Conservation (phyloP, 2,329 filamentous ascomycete genomes). For the Fusarium duplospermum region DNA sequence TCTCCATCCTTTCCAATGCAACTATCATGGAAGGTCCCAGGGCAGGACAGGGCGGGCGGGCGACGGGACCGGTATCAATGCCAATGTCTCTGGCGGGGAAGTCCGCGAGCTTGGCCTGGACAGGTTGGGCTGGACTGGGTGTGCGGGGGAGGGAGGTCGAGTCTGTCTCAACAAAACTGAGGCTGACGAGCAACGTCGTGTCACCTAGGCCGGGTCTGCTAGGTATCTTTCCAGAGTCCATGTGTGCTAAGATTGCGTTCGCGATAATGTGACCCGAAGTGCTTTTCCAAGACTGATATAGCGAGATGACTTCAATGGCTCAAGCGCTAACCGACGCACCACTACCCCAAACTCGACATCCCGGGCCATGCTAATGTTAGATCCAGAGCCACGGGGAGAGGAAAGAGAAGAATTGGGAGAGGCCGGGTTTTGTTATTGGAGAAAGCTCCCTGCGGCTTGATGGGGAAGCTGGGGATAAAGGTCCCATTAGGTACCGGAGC, state of each 20-base stretch:
- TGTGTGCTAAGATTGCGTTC: background rate
- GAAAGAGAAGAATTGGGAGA: background rate
- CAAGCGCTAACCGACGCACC: background rate
- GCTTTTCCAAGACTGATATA: background rate
- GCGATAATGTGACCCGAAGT: conserved; percentile 4
- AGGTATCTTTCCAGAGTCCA: background rate
- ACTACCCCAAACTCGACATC: conserved; percentile 1
- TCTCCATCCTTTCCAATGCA: background rate
- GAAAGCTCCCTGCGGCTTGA: background rate
- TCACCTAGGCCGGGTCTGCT: background rate
- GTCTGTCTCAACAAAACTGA: background rate
- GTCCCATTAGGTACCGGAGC: conserved; percentile 5
- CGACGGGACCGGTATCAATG: background rate
- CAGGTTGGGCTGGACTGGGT: background rate
- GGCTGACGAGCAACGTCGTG: background rate
- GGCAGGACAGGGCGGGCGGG: background rate
- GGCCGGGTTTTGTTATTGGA: background rate
- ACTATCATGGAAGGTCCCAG: background rate
- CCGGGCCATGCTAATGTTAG: background rate
- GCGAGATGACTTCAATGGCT: background rate
- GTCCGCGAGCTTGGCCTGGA: background rate
- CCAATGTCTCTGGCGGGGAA: background rate
- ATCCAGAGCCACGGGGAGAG: background rate
- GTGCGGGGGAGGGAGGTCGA: background rate
- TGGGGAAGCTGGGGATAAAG: background rate